These are phyloP conservation scores for Ogataea paraovalis DNA, from an alignment of 805 yeast species.

Conservation along the genomic window DNA sequence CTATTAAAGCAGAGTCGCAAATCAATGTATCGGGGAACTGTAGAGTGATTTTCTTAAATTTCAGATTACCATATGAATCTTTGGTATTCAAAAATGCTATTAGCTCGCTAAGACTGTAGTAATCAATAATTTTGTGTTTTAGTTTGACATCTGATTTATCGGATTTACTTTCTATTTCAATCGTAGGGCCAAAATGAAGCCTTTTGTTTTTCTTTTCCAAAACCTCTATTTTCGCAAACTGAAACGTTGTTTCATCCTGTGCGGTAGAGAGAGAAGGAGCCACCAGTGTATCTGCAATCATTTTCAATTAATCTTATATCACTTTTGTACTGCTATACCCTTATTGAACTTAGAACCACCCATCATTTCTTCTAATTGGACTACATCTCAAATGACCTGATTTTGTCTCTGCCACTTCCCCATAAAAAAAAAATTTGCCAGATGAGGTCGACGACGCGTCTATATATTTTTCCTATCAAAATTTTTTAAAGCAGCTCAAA, in stretches of 20 bases:
- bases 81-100: constrained; percentile 23
- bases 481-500: not conserved
- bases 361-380: too few species aligned
- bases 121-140: constrained; percentile 36
- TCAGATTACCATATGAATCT: constrained; percentile 23
- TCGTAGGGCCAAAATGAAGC: constrained; percentile 27
- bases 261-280: constrained; percentile 76
- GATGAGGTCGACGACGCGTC: not conserved
- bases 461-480: not conserved
- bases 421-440: too few species aligned
- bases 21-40: constrained; percentile 88
- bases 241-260: constrained; percentile 58
- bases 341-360: too few species aligned
- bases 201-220: constrained; percentile 13
- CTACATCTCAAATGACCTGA: too few species aligned
- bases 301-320: not conserved
- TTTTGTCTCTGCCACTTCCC: too few species aligned
- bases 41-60: constrained; percentile 58
- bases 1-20: constrained; percentile 72
- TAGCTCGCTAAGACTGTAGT: constrained; percentile 46
- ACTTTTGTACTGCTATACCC: too few species aligned
- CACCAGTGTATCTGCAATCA: constrained; percentile 23
- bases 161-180: constrained; percentile 18
- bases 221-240: constrained; percentile 39
- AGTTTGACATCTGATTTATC: constrained; percentile 26